A percentile compares a stretch with the other conserved stretches of the same genome.
phyloP scores from a whole-genome alignment of 176 grass and related monocot species.

The Pharus latifolius region DNA sequence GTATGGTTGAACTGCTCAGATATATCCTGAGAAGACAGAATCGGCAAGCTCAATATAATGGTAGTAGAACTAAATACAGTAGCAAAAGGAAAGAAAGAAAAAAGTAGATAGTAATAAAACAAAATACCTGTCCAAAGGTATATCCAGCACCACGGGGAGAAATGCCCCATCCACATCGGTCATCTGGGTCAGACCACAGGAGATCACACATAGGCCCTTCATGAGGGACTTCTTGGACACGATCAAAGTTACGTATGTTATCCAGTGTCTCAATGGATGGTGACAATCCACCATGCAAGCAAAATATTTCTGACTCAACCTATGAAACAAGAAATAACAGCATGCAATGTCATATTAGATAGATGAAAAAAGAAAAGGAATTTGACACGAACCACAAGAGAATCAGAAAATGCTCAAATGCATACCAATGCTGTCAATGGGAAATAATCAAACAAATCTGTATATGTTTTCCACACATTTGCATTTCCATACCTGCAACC shows the following conservation, averaged over 20 bases:
- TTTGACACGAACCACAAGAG: conserved; percentile 1
- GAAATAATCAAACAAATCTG: conserved; percentile 65
- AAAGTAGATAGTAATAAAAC: not conserved
- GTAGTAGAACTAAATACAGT: too few relatives aligned
- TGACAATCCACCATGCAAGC: conserved; percentile 57
- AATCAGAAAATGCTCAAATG: not conserved
- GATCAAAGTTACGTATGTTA: conserved; percentile 54
- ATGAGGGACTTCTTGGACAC: conserved; percentile 68
- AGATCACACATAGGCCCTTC: conserved; percentile 71
- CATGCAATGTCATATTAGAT: not conserved
- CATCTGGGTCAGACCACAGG: conserved; percentile 66
- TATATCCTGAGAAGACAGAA: conserved; percentile 47
- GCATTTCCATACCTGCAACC: conserved; percentile 54
- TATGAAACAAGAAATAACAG: conserved; percentile 3
- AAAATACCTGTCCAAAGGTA: conserved; percentile 57
- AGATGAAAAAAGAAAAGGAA: not conserved
- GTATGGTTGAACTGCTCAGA: conserved; percentile 72
- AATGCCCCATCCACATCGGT: conserved; percentile 64
- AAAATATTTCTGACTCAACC: conserved; percentile 73
- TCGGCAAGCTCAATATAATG: not conserved
- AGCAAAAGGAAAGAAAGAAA: not conserved
- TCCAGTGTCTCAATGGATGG: conserved; percentile 60
- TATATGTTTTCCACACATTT: conserved; percentile 67
- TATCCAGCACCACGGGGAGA: conserved; percentile 67
- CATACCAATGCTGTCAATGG: conserved; percentile 53